These are phyloP conservation scores for Phytopythium chamaehyphon DNA, from an alignment of 352 stramenopile genomes.

Conservation along the genomic window DNA sequence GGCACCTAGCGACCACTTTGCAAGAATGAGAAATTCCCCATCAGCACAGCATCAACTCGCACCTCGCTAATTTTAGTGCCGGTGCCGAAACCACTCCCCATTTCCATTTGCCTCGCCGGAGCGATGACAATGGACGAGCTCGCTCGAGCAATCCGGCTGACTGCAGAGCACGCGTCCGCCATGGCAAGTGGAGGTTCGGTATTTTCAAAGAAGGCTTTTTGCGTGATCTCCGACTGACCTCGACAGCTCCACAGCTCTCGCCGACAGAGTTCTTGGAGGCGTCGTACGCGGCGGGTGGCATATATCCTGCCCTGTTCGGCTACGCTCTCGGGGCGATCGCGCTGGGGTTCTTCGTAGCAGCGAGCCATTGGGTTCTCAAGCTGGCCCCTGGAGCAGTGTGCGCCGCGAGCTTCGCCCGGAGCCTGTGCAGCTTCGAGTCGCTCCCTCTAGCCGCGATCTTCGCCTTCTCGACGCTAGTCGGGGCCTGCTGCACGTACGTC, in stretches of 20 bases:
- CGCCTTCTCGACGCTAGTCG: conserved; percentile 30
- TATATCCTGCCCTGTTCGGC: conserved; percentile 55
- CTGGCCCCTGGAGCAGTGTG: conserved; percentile 15
- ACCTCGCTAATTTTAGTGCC: neutral
- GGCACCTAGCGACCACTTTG: too few relatives aligned
- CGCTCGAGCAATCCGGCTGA: conserved; percentile 14
- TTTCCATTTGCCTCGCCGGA: neutral
- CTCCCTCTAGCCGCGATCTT: conserved; percentile 22
- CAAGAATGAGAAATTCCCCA: too few relatives aligned
- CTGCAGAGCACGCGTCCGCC: conserved; percentile 17
- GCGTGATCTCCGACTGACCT: neutral
- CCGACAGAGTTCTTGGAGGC: conserved; percentile 31
- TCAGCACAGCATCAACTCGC: neutral
- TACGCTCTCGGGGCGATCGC: conserved; percentile 47
- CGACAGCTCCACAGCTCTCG: conserved; percentile 28
- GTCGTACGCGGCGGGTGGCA: conserved; percentile 49
- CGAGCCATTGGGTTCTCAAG: conserved; percentile 13
- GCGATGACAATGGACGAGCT: conserved; percentile 24
- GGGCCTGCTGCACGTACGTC: conserved; percentile 52
- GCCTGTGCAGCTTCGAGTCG: conserved; percentile 20
- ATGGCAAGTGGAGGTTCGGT: conserved; percentile 11
- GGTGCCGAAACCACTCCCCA: neutral
- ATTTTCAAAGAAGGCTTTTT: neutral
- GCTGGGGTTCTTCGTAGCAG: conserved; percentile 27
- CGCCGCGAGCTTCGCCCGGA: conserved; percentile 23